Percentiles rank a stretch among this genome's conserved stretches.
Evolutionary conservation across 176 grass and related monocot species (phyloP).

Genomic region (Ampelocalamus luodianensis): DNA sequence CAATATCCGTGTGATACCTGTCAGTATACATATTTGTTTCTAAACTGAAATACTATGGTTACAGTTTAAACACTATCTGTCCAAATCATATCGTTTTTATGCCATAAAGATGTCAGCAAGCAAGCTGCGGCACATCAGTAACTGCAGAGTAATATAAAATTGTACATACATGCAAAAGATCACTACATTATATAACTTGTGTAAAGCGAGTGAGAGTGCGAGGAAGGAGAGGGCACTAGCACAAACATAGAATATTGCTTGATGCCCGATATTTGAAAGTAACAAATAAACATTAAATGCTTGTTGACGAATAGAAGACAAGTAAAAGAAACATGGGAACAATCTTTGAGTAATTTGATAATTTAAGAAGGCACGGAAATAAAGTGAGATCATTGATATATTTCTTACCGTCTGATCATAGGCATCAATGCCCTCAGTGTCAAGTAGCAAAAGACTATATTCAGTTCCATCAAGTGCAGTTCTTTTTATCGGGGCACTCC

Average conservation of each 20-base stretch:
- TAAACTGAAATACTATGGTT: background rate
- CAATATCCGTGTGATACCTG: background rate
- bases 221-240: background rate
- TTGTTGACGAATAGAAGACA: background rate
- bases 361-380: constrained; percentile 2
- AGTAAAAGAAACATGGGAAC: background rate
- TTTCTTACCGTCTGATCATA: constrained; percentile 75
- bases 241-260: background rate
- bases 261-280: background rate
- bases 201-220: background rate
- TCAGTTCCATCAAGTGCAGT: constrained; percentile 79
- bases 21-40: background rate
- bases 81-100: background rate
- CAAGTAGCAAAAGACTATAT: constrained; percentile 75
- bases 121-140: background rate
- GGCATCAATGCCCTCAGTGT: constrained; percentile 86
- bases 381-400: constrained; percentile 17
- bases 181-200: background rate
- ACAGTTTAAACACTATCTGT: background rate
- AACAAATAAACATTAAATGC: background rate
- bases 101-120: background rate
- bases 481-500: constrained; percentile 76
- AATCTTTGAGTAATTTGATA: constrained; percentile 4
- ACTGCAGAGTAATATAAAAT: background rate
- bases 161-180: background rate